phyloP scores from a whole-genome alignment of 495 filamentous ascomycete species.

The Neurospora intermedia region DNA sequence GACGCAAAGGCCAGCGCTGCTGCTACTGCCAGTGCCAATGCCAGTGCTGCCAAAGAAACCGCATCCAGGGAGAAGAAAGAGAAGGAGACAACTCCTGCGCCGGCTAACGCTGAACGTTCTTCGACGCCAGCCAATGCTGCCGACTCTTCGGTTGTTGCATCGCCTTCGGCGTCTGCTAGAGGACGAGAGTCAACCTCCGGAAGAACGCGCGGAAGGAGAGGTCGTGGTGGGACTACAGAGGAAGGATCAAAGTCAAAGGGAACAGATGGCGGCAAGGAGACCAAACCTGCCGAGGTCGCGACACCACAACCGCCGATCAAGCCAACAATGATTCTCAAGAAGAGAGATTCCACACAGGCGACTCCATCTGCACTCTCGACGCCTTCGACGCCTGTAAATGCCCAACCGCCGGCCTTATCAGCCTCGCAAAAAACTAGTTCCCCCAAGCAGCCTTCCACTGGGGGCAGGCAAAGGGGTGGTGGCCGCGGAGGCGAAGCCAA shows the following conservation, averaged over 20 bases:
- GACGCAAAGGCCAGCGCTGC: conserved; percentile 30
- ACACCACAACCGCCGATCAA: conserved; percentile 12
- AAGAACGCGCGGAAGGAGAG: conserved; percentile 15
- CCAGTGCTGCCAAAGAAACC: conserved; percentile 25
- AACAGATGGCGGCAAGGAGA: conserved; percentile 11
- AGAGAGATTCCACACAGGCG: conserved; percentile 23
- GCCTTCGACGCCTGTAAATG: conserved; percentile 5
- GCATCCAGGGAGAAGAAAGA: conserved; percentile 5
- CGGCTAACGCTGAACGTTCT: conserved; percentile 14
- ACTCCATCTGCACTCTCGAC: conserved; percentile 17
- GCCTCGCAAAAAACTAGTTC: conserved; percentile 19
- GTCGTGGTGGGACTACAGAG: conserved; percentile 12
- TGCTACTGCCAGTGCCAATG: neutral
- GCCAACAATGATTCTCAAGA: conserved; percentile 29
- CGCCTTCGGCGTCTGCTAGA: neutral
- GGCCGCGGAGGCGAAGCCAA: conserved; percentile 1
- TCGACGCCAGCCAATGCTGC: conserved; percentile 20
- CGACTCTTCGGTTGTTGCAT: conserved; percentile 2
- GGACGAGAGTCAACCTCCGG: conserved; percentile 18
- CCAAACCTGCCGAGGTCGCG: conserved; percentile 6
- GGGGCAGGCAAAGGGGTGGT: conserved; percentile 21
- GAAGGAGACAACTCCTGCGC: conserved; percentile 12
- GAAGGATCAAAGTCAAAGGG: conserved; percentile 12
- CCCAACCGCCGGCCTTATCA: conserved; percentile 7
- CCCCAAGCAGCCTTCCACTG: conserved; percentile 8